Base-by-base conservation (phyloP, 2,329 filamentous ascomycete species). In the Coniochaeta pulveracea region DNA sequence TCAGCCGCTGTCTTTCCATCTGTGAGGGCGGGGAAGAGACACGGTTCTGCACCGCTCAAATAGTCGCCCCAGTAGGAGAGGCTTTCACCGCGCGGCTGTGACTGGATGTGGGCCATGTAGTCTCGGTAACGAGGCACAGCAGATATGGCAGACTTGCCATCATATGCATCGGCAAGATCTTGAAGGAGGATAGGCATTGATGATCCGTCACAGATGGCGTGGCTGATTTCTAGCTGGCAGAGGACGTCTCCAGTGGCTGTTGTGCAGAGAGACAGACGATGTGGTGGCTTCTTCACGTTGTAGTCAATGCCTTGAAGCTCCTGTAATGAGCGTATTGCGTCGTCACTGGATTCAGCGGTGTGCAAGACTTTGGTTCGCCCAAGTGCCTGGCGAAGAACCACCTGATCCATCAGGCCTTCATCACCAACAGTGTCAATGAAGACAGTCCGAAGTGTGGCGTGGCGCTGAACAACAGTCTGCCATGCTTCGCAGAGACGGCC, bases 151-250 rank as follows among this genome's bases (percentile, higher is more conserved):
- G 17, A 3, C 18, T 7, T 11, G 7, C 38, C 43, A 3, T 45
- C 38, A 15, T 57, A 57, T 3, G 44, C 45, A 2, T 36, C 16
- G 0, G 33, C 35, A 2, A 58, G 35, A 15, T 57, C 54, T 3
- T 40, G 32, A 4, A 56, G 41, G 6, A 58, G 28, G 10, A 54
- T 43, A 5, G 35, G 26, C 3, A 46, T 43, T 0, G 54, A 56
- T 26, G 45, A 43, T 2, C 52, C 54, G 14, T 57, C 55, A 2
- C 45, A 47, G 11, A 56, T 35, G 3, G 48, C 44, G 26, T 57
- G 55, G 29, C 49, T 56, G 41, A 60, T 48, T 12, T 57, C 54
- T 8, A 60, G 35, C 17, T 43, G 46, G 25, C 46, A 47, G 25
- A 43, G 37, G 3, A 43, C 25, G 28, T 37, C 16, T 8, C 42